A percentile compares a stretch with the other conserved stretches of the same genome.
Evolutionary conservation across 108 stramenopile species (phyloP).

Genomic region (Skeletonema marinoi): DNA sequence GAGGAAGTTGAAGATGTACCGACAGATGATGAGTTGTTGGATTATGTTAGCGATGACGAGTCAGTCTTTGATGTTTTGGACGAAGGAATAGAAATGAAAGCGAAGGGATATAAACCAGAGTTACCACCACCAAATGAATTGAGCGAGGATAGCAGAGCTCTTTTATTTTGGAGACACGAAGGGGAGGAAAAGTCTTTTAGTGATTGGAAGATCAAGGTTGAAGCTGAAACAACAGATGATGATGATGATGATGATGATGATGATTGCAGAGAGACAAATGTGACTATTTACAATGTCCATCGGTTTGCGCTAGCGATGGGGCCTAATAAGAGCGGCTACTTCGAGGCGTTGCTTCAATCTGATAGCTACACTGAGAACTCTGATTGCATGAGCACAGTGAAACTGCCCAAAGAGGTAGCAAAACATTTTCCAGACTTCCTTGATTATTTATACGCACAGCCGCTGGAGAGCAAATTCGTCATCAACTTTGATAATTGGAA

Average conservation of each 20-base stretch:
- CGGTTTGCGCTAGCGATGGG: slow-evolving; percentile 24
- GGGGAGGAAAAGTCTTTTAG: slow-evolving; percentile 29
- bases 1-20: not conserved
- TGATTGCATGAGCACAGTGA: slow-evolving; percentile 15
- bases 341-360: slow-evolving; percentile 29
- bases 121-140: not conserved
- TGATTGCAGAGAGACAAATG: slow-evolving; percentile 1
- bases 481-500: slow-evolving; percentile 8
- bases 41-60: not conserved
- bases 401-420: slow-evolving; percentile 23
- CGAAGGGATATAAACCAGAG: not conserved
- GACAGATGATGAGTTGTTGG: not conserved
- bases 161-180: slow-evolving; percentile 36
- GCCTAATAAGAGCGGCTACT: slow-evolving; percentile 44
- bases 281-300: slow-evolving; percentile 36
- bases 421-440: slow-evolving; percentile 34
- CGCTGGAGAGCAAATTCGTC: not conserved
- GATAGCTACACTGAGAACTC: slow-evolving; percentile 9
- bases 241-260: not conserved
- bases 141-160: slow-evolving; percentile 6
- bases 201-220: slow-evolving; percentile 46
- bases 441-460: slow-evolving; percentile 33
- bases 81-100: not conserved
- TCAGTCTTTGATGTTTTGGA: not conserved
- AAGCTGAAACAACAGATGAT: not conserved